These are phyloP conservation scores for Phytopythium delawarense DNA, from an alignment of 352 stramenopile species.

Conservation along the genomic window DNA sequence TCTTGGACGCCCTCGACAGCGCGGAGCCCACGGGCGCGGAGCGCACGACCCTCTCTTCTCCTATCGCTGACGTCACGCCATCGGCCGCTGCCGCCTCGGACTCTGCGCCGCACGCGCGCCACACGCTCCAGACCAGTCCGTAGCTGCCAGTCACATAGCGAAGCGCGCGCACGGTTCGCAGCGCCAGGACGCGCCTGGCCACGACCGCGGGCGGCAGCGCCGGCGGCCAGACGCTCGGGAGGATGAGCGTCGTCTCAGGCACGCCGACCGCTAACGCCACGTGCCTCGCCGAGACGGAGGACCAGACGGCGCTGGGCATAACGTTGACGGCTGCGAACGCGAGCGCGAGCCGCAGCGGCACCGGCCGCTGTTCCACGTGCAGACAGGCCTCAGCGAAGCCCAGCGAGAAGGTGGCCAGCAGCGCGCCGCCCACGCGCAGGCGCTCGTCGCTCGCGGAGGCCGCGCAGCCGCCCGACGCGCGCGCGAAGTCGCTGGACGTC, in stretches of 20 bases:
- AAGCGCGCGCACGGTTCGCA: constrained; percentile 46
- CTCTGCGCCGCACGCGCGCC: constrained; percentile 14
- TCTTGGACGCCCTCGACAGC: constrained; percentile 35
- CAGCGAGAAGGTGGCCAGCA: constrained; percentile 31
- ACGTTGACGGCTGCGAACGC: constrained; percentile 56
- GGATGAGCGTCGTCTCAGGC: constrained; percentile 25
- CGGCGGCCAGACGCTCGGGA: constrained; percentile 5
- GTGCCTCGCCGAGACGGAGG: constrained; percentile 32
- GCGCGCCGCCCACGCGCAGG: constrained; percentile 12
- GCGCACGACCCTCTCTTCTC: constrained; percentile 41
- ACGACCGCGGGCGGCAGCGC: constrained; percentile 10
- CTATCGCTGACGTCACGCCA: neutral
- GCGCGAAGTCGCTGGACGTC: neutral
- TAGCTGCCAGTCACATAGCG: constrained; percentile 56
- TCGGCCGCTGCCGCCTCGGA: neutral
- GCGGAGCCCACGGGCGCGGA: constrained; percentile 35
- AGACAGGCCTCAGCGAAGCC: constrained; percentile 69
- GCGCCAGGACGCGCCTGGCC: constrained; percentile 33
- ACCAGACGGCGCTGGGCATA: constrained; percentile 61
- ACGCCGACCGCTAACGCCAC: constrained; percentile 39
- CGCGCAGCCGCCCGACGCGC: neutral
- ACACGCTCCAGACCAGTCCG: constrained; percentile 54
- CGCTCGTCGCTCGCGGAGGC: neutral
- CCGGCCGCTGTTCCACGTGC: constrained; percentile 45
- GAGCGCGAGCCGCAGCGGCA: constrained; percentile 65